Evolutionary conservation across 1,139 yeast species (phyloP).

Genomic region (Cylindricascospora bacillispora): DNA sequence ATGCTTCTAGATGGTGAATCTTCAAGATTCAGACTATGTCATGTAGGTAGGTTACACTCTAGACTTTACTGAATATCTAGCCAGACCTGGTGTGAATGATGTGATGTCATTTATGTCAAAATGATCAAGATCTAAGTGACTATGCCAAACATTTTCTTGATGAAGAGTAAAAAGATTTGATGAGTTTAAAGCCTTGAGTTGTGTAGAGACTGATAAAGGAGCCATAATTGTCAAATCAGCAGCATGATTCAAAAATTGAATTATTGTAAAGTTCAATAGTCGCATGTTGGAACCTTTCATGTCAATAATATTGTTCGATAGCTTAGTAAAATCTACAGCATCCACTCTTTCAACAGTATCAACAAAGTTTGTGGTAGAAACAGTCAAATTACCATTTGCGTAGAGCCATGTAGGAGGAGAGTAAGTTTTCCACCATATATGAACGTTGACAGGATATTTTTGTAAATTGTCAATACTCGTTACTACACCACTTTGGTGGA

Average conservation of each 20-base stretch:
- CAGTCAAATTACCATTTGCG: conserved; percentile 29
- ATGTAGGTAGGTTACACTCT: no score
- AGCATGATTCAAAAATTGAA: neutral
- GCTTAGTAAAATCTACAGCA: conserved; percentile 7
- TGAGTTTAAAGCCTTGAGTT: no score
- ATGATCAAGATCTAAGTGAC: conserved; percentile 33
- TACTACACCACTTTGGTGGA: conserved; percentile 86
- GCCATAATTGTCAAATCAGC: neutral
- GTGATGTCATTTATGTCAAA: conserved; percentile 36
- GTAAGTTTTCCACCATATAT: conserved; percentile 90
- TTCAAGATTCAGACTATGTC: no score
- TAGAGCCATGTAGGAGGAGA: conserved; percentile 86
- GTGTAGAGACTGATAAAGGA: no score
- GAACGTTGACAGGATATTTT: conserved; percentile 24
- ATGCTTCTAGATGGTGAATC: no score
- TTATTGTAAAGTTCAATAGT: conserved; percentile 17
- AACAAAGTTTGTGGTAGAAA: conserved; percentile 20
- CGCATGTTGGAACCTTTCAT: conserved; percentile 27
- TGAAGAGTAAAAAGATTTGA: no score
- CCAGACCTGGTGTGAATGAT: conserved; percentile 44
- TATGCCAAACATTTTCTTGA: no score
- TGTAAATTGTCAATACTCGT: conserved; percentile 40
- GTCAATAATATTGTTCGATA: conserved; percentile 25
- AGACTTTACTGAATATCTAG: no score
- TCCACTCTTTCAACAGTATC: conserved; percentile 12